Percentiles rank a stretch among this genome's conserved stretches.
Evolutionary conservation across 352 stramenopile species (phyloP).

Genomic region (Globisporangium uncinulatum): DNA sequence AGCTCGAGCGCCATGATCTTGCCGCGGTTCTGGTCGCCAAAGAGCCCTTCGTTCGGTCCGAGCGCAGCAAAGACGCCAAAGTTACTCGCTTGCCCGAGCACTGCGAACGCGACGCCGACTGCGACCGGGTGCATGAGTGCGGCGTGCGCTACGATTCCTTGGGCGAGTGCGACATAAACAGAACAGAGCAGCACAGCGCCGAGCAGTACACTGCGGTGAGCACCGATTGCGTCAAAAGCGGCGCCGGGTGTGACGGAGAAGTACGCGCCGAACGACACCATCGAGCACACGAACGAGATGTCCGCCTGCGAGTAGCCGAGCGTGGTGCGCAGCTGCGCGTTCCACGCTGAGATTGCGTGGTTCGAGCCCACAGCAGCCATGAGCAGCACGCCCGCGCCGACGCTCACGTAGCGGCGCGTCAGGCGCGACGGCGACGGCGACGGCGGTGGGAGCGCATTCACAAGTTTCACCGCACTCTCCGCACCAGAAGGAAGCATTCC

Average conservation of each 20-base stretch:
- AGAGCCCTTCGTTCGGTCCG: constrained; percentile 71
- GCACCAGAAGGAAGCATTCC: too few species aligned
- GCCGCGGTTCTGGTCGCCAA: constrained; percentile 51
- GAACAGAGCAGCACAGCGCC: constrained; percentile 28
- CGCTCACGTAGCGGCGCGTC: constrained; percentile 36
- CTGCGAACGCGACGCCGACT: constrained; percentile 47
- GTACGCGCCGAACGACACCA: constrained; percentile 75
- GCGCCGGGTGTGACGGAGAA: constrained; percentile 63
- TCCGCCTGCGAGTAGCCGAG: constrained; percentile 64
- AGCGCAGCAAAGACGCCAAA: constrained; percentile 69
- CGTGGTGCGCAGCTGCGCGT: constrained; percentile 50
- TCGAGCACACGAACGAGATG: constrained; percentile 74
- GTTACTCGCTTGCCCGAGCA: constrained; percentile 55
- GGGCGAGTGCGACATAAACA: constrained; percentile 40
- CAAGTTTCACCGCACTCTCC: neutral
- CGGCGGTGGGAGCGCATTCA: neutral
- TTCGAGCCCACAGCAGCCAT: constrained; percentile 63
- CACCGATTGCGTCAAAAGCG: constrained; percentile 63
- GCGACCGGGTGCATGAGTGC: constrained; percentile 34
- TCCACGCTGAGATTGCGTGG: constrained; percentile 77
- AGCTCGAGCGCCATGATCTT: constrained; percentile 71
- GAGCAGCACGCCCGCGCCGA: constrained; percentile 44
- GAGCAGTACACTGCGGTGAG: constrained; percentile 49
- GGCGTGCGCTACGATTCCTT: constrained; percentile 26
- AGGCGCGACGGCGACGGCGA: constrained; percentile 4